A percentile compares a stretch with the other conserved stretches of the same genome.
phyloP scores from a whole-genome alignment of 208 protist genomes.

The Acanthamoeba royreba region DNA sequence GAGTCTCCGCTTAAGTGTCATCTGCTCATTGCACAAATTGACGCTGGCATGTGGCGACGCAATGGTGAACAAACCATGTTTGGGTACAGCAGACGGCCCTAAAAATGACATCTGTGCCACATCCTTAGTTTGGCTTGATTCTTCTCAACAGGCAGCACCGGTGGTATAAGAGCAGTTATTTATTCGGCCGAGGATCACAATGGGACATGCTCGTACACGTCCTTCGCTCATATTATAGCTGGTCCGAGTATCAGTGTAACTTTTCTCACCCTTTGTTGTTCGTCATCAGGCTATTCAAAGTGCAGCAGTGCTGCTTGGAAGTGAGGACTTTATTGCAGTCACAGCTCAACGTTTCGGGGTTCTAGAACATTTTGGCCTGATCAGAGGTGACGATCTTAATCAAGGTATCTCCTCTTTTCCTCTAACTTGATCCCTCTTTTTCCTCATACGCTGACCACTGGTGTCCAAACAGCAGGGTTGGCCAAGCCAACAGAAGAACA shows the following conservation, averaged over 20 bases:
- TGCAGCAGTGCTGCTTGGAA: not conserved
- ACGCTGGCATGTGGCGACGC: conserved; percentile 3
- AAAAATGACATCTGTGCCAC: too few relatives aligned
- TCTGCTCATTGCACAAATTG: not conserved
- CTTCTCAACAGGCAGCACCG: too few relatives aligned
- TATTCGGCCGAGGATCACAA: too few relatives aligned
- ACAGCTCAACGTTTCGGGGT: not conserved
- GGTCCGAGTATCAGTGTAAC: not conserved
- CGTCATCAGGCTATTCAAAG: not conserved
- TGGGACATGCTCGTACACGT: too few relatives aligned
- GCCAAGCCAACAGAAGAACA: not conserved
- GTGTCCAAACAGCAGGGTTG: not conserved
- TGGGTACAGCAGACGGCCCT: too few relatives aligned
- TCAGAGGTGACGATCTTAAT: too few relatives aligned
- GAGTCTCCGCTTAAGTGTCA: not conserved
- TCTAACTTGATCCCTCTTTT: too few relatives aligned
- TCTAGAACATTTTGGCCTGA: not conserved
- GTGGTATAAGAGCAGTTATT: too few relatives aligned
- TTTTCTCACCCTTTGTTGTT: not conserved
- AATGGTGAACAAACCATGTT: conserved; percentile 3
- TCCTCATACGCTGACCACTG: not conserved
- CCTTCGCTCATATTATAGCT: too few relatives aligned
- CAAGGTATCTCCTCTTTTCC: not conserved
- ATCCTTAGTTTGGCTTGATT: not conserved
- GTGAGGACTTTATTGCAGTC: not conserved